Base-by-base conservation (phyloP, 139 green algal species). In the Tetradesmus obliquus region DNA sequence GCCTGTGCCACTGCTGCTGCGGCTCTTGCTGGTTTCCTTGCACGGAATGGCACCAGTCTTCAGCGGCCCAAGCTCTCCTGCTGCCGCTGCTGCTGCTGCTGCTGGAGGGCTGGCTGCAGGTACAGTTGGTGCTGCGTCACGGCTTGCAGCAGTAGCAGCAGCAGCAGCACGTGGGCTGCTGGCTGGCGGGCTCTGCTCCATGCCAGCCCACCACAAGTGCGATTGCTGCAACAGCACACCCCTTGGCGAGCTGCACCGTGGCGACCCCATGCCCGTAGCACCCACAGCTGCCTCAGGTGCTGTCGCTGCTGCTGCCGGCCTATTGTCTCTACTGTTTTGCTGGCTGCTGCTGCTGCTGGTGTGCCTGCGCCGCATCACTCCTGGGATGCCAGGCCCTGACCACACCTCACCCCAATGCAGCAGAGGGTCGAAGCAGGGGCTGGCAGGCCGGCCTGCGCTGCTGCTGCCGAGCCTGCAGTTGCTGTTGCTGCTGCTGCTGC, bases 351-450 rank as follows among this genome's bases (percentile, higher is more conserved):
- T 58, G 51, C 7, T 79, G 76, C 22, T 58, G 10, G 7, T 58
- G 1, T 22, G 51, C 55, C 86, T 90, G 86, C 71, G 80, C 20
- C n/a, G 17, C 3, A 19, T 22, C 57, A 2, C 51, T 0, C 32
- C 24, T 15, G n/a, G 86, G 3, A 90, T 20, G 51, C 86, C 86
- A 55, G 86, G 71, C 7, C 86, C 86, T 74, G 69, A 60, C 86
- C 86, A 90, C 2, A 55, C 32, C 4, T 89, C 85, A 45, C 24
- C 22, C 85, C 85, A 89, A 45, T 89, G 85, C 51, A 82, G 45
- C 45, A 89, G 45, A 7, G 85, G 85, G 51, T 89, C 85, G 54
- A 3, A 20, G 45, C 66, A 82, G 45, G 66, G 17, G 12, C 17
- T 57, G 5, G 51, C 51, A 62, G 51, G 12, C 80, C 82, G 71